These are phyloP conservation scores for Agaricales sp. DNA, from an alignment of 1,284 basidiomycete species.

Conservation along the genomic window DNA sequence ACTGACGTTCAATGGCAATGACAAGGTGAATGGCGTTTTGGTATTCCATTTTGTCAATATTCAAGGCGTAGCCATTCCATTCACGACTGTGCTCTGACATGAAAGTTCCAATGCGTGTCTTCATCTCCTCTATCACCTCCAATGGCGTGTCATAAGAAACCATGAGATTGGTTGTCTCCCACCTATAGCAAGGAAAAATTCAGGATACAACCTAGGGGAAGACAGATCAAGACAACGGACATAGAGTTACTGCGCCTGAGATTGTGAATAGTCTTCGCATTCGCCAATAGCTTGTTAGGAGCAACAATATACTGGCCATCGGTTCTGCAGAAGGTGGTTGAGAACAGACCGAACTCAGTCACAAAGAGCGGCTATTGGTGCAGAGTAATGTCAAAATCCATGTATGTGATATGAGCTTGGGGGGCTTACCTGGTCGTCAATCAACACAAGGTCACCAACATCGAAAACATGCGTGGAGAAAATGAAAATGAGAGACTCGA, in stretches of 20 bases:
- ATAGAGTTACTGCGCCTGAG: conserved; percentile 66
- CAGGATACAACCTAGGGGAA: conserved; percentile 6
- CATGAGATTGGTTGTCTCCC: conserved; percentile 63
- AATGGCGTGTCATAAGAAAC: conserved; percentile 60
- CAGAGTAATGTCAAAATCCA: conserved; percentile 10
- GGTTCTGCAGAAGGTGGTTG: conserved; percentile 70
- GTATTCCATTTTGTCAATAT: conserved; percentile 70
- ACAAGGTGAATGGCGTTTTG: conserved; percentile 61
- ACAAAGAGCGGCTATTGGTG: conserved; percentile 50
- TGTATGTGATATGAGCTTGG: conserved; percentile 1
- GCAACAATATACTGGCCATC: conserved; percentile 76
- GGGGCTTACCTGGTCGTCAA: conserved; percentile 50
- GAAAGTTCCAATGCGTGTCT: conserved; percentile 46
- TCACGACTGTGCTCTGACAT: conserved; percentile 62
- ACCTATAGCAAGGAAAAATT: conserved; percentile 34
- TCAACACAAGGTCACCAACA: conserved; percentile 71
- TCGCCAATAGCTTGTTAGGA: conserved; percentile 70
- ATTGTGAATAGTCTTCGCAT: conserved; percentile 70
- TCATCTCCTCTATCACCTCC: conserved; percentile 60
- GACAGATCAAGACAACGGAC: conserved; percentile 26
- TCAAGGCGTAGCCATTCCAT: conserved; percentile 52
- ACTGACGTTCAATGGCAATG: conserved; percentile 70
- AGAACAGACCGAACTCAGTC: conserved; percentile 74
- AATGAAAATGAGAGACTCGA: conserved; percentile 78
- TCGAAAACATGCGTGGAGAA: conserved; percentile 77